Evolutionary conservation across 1,284 basidiomycete genomes (phyloP).

Genomic region (Takashimella tepidaria): DNA sequence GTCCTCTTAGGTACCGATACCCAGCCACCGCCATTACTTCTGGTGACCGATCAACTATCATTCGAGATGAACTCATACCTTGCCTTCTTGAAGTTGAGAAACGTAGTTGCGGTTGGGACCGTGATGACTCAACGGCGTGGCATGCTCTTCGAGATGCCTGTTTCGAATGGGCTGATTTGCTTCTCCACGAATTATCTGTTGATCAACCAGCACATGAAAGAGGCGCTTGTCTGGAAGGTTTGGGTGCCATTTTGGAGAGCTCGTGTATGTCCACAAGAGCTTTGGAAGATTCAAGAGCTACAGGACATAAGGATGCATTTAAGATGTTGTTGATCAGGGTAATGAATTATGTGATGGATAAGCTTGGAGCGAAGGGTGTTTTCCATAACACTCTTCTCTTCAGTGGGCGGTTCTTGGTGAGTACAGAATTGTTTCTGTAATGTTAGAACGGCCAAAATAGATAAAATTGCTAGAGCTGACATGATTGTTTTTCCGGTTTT

Average conservation of each 20-base stretch:
- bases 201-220: constrained; percentile 50
- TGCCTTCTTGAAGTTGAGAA: constrained; percentile 43
- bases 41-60: constrained; percentile 38
- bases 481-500: not conserved
- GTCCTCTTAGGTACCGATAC: constrained; percentile 28
- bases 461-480: not conserved
- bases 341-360: constrained; percentile 51
- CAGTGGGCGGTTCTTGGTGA: constrained; percentile 49
- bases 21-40: constrained; percentile 26
- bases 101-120: constrained; percentile 24
- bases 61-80: constrained; percentile 41
- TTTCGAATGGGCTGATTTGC: constrained; percentile 44
- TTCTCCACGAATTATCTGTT: constrained; percentile 43
- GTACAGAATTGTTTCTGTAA: constrained; percentile 1
- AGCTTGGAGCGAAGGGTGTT: constrained; percentile 53
- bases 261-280: constrained; percentile 43
- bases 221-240: constrained; percentile 51
- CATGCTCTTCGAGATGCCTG: constrained; percentile 32
- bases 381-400: constrained; percentile 54
- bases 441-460: not conserved
- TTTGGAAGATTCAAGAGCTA: constrained; percentile 30
- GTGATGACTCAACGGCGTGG: constrained; percentile 27
- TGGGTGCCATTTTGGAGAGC: constrained; percentile 50
- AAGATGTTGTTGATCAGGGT: constrained; percentile 46
- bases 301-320: constrained; percentile 39